Base-by-base conservation (phyloP, 2,329 filamentous ascomycete genomes). In the Colletotrichum aenigma region DNA sequence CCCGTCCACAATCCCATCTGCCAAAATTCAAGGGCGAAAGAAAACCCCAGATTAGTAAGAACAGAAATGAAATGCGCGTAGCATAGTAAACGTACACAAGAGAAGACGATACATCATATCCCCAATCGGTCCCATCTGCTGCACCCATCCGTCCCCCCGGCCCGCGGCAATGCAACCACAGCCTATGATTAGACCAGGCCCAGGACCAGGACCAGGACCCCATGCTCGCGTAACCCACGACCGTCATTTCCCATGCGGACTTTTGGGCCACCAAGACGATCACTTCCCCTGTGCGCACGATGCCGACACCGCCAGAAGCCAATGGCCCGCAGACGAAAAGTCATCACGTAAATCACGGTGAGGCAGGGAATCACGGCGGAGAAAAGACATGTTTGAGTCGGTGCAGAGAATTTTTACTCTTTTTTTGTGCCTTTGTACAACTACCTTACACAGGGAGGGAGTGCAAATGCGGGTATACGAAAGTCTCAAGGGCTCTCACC, bases 381-480 rank as follows among this genome's bases (percentile, higher is more conserved):
- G 2, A 10, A 28, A 38, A 12, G 5, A 32, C 66, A 68, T 0
- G 15, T 10, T 38, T 67, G 10, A 52, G 9, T 30, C 52, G 60
- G 65, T 74, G 74, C 74, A 74, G 70, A 76, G 73, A 80, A 81
- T 76, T 85, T 83, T 83, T 82, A 78, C 79, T 83, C 79, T 82
- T 83, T 83, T 84, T 82, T 82, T 82, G 79, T 82, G 81, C 81
- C 80, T 85, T 81, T 84, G 79, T 81, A 83, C 81, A 85, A 81
- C 82, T 85, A 84, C 81, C 81, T 75, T 83, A 84, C 82, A 83
- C 81, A 83, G 79, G 83, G 80, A 79, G 79, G 26, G 48, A 48
- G 64, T 61, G 43, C 60, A 72, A 70, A 62, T 71, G 68, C 52
- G 72, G 38, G 66, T 75, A 70, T 56, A 66, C 67, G 52, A 65